These are phyloP conservation scores for Cryptococcus neoformans DNA, from an alignment of 1,284 basidiomycete genomes.

Conservation along the genomic window DNA sequence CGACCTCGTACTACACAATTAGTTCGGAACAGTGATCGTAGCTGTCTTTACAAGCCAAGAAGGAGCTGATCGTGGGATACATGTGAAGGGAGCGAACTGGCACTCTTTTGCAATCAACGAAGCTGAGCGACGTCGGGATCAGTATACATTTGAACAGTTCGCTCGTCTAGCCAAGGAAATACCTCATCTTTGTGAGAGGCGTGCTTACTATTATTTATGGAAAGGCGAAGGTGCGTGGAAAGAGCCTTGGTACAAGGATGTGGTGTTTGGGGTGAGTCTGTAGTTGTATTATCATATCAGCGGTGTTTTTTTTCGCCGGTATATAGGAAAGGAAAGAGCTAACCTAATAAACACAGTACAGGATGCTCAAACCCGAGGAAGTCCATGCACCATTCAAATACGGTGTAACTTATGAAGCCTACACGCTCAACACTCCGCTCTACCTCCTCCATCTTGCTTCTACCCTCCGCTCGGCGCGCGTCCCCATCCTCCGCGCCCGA, in stretches of 20 bases:
- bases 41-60: background rate
- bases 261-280: constrained; percentile 55
- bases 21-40: background rate
- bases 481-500: constrained; percentile 36
- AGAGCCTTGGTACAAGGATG: constrained; percentile 55
- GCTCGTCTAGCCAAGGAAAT: constrained; percentile 54
- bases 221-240: constrained; percentile 26
- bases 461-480: constrained; percentile 30
- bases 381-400: constrained; percentile 13
- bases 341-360: constrained; percentile 7
- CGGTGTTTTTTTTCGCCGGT: background rate
- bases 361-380: constrained; percentile 6
- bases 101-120: constrained; percentile 55
- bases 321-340: background rate
- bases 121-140: constrained; percentile 51
- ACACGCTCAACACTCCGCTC: constrained; percentile 47
- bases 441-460: constrained; percentile 42
- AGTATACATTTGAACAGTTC: constrained; percentile 50
- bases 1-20: background rate
- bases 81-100: constrained; percentile 62
- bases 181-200: constrained; percentile 44
- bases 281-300: background rate
- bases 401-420: constrained; percentile 45
- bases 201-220: constrained; percentile 50
- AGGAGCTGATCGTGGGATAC: background rate